These are phyloP conservation scores for Diaporthe aspalathi DNA, from an alignment of 2,329 filamentous ascomycete species.

Conservation along the genomic window DNA sequence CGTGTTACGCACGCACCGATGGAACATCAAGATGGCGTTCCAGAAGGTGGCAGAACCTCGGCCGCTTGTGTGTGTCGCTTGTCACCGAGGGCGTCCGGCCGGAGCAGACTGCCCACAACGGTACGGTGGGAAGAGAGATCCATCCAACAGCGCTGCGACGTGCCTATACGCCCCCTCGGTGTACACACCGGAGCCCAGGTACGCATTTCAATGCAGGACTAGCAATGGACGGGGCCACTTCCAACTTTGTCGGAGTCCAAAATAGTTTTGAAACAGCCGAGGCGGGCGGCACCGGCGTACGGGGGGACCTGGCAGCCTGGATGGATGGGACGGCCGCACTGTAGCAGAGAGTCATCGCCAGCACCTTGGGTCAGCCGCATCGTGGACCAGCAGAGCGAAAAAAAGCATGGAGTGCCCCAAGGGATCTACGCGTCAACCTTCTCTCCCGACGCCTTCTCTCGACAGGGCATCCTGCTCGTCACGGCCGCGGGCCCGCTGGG, in stretches of 20 bases:
- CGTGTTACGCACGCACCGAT: conserved; percentile 5
- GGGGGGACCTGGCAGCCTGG: not conserved
- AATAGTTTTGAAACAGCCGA: conserved; percentile 38
- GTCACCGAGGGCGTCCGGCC: conserved; percentile 19
- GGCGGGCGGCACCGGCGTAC: conserved; percentile 22
- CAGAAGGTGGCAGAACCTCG: conserved; percentile 8
- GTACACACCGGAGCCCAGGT: conserved; percentile 26
- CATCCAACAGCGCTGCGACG: not conserved
- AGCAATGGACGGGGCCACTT: conserved; percentile 12
- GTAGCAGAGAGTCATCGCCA: not conserved
- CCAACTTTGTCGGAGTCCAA: conserved; percentile 33
- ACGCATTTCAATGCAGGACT: conserved; percentile 27
- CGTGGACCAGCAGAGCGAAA: conserved; percentile 10
- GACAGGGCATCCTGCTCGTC: conserved; percentile 8
- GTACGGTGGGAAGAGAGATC: not conserved
- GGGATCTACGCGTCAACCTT: conserved; percentile 35
- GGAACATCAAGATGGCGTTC: conserved; percentile 10
- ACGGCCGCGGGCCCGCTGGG: not conserved
- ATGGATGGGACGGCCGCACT: conserved; percentile 2
- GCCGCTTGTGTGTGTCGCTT: not conserved
- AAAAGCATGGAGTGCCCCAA: conserved; percentile 2
- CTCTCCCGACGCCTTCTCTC: conserved; percentile 21
- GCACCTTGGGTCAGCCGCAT: conserved; percentile 13
- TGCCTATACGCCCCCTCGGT: conserved; percentile 16
- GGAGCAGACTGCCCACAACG: conserved; percentile 32